Percentiles rank a stretch among this genome's conserved stretches.
Evolutionary conservation across 1,284 basidiomycete species (phyloP).

Genomic region (Leucocoprinus gongylophorus): DNA sequence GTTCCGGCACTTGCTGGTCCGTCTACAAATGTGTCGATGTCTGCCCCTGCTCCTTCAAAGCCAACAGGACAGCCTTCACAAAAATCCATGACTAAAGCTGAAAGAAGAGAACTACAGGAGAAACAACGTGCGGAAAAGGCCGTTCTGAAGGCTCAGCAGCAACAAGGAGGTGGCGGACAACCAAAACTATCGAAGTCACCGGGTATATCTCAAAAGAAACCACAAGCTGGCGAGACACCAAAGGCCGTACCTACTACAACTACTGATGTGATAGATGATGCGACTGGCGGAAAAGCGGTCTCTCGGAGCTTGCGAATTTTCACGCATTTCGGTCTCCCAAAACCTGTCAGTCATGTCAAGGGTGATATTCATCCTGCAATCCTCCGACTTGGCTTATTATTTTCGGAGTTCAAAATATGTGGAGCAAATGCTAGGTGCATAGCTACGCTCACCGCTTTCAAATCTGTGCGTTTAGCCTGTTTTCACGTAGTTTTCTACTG

Average conservation of each 20-base stretch:
- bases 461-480: constrained; percentile 49
- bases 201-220: constrained; percentile 27
- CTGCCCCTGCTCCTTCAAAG: constrained; percentile 20
- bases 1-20: constrained; percentile 27
- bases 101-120: constrained; percentile 74
- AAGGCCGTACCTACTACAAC: constrained; percentile 19
- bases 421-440: constrained; percentile 88
- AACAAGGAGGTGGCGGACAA: constrained; percentile 17
- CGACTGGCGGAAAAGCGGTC: constrained; percentile 26
- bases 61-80: constrained; percentile 39
- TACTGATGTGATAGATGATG: constrained; percentile 24
- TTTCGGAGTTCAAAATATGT: constrained; percentile 79
- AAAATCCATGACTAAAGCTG: constrained; percentile 72
- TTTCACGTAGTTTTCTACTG: not conserved
- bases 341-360: constrained; percentile 53
- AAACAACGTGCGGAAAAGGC: constrained; percentile 70
- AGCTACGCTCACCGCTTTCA: constrained; percentile 79
- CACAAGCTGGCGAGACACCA: constrained; percentile 20
- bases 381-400: constrained; percentile 71
- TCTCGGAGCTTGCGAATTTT: constrained; percentile 68
- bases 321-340: constrained; percentile 74
- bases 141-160: constrained; percentile 33
- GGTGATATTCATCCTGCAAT: constrained; percentile 81
- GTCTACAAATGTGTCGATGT: constrained; percentile 14
- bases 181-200: constrained; percentile 25